Percentiles rank a stretch among this genome's conserved stretches.
Conservation (phyloP, 306 rosid species). For the Heteromeles arbutifolia region DNA sequence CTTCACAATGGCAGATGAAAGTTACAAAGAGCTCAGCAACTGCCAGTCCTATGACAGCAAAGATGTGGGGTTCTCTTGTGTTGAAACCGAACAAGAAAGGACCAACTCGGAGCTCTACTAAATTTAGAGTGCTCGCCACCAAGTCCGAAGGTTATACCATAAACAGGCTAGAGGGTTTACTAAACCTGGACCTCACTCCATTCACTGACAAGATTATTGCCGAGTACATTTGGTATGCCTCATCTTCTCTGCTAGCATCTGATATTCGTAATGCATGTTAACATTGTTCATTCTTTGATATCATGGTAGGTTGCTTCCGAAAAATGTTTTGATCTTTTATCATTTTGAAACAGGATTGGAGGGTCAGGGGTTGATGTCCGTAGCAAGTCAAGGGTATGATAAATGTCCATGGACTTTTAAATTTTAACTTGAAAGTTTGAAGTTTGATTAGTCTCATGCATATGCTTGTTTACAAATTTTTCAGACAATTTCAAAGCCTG, state of each 20-base stretch:
- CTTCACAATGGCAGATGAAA: slow-evolving; percentile 77
- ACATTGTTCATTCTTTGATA: not conserved
- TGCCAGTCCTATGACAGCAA: slow-evolving; percentile 53
- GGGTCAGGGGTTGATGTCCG: slow-evolving; percentile 93
- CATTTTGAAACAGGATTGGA: slow-evolving; percentile 65
- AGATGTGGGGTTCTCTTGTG: slow-evolving; percentile 70
- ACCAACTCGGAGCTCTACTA: slow-evolving; percentile 37
- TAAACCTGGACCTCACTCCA: slow-evolving; percentile 77
- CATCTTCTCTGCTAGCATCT: slow-evolving; percentile 1
- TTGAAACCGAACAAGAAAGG: slow-evolving; percentile 66
- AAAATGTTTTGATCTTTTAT: not conserved
- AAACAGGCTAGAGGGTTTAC: slow-evolving; percentile 72
- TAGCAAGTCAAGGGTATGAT: slow-evolving; percentile 87
- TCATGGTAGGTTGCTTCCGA: not conserved
- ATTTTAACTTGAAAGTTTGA: not conserved
- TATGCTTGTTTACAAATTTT: slow-evolving; percentile 15
- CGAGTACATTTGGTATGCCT: slow-evolving; percentile 83
- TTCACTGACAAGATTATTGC: slow-evolving; percentile 85
- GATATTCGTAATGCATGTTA: not conserved
- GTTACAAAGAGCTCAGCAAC: slow-evolving; percentile 39
- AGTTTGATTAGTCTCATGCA: slow-evolving; percentile 10
- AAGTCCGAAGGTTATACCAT: slow-evolving; percentile 56
- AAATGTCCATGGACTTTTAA: not conserved
- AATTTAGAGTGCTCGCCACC: slow-evolving; percentile 51
- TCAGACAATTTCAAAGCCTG: slow-evolving; percentile 87